Percentiles rank a stretch among this genome's conserved stretches.
These are phyloP conservation scores for Balakata baccata DNA, from an alignment of 345 rosid genomes.

Conservation along the genomic window DNA sequence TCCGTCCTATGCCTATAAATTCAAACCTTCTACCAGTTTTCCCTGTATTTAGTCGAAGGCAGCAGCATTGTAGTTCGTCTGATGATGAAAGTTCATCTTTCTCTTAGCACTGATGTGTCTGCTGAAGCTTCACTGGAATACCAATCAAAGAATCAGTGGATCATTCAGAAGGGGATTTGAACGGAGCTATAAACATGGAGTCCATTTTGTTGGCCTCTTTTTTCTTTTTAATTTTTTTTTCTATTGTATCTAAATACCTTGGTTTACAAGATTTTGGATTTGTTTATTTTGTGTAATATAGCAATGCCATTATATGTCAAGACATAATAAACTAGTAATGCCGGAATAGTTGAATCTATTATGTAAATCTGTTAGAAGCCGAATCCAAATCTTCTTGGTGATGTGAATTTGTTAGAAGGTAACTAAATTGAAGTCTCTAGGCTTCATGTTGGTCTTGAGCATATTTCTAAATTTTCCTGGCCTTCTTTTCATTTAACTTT, in stretches of 20 bases:
- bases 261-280: slow-evolving; percentile 4
- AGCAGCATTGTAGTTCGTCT: slow-evolving; percentile 35
- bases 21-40: slow-evolving; percentile 42
- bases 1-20: slow-evolving; percentile 38
- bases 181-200: not conserved
- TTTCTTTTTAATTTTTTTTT: not conserved
- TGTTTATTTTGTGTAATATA: slow-evolving; percentile 21
- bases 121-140: not conserved
- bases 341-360: not conserved
- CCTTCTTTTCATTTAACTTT: no score
- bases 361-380: not conserved
- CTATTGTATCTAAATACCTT: not conserved
- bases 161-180: not conserved
- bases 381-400: not conserved
- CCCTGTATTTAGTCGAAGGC: slow-evolving; percentile 39
- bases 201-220: not conserved
- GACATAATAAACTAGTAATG: slow-evolving; percentile 14
- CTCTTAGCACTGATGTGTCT: slow-evolving; percentile 3
- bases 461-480: no score
- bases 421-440: no score
- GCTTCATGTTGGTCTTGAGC: no score
- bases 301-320: not conserved
- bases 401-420: not conserved
- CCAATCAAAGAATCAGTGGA: not conserved
- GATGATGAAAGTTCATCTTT: slow-evolving; percentile 40